Base-by-base conservation (phyloP, 2,329 filamentous ascomycete species). In the Aspergillus quadrilineatus region DNA sequence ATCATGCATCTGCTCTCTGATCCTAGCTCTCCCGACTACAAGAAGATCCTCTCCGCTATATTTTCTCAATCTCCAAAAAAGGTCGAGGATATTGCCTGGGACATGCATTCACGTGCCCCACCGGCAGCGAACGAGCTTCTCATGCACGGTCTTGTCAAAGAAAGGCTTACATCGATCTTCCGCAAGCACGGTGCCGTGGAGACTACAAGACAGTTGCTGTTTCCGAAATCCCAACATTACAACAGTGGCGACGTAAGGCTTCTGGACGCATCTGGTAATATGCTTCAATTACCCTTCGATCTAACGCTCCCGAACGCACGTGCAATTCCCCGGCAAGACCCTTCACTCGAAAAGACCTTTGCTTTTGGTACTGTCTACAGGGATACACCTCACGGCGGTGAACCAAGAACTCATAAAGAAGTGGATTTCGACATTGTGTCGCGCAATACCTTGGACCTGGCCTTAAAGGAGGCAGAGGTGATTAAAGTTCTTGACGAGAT, bases 341-440 rank as follows among this genome's bases (percentile, higher is more conserved):
- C 85, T 0, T 80, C 85, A 4, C 76, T 90, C 4, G 85, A 90
- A 63, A 89, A 90, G 62, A 90, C 89, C 0, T 96, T 91, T 72
- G 86, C 89, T 0, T 97, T 99, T 70, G 92, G 92, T 6, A 88
- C 83, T 34, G 92, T 97, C 1, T 97, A 91, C 69, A 85, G 94
- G 41, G 89, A 95, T 61, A 86, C 84, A 45, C 80, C 86, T 48
- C 87, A 86, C 54, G 92, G 90, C 6, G 89, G 90, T 2, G 89
- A 96, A 64, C 94, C 94, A 6, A 82, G 83, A 55, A 89, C 88
- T 67, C 89, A 90, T 69, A 89, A 90, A 8, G 94, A 97, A 69
- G 92, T 95, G 2, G 92, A 97, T 71, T 99, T 97, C 71, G 94
- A 99, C 73, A 92, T 99, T 58, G 83, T 96, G n/a, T 93, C 92